These are phyloP conservation scores for Diaporthe citri DNA, from an alignment of 2,329 filamentous ascomycete genomes.

Conservation along the genomic window DNA sequence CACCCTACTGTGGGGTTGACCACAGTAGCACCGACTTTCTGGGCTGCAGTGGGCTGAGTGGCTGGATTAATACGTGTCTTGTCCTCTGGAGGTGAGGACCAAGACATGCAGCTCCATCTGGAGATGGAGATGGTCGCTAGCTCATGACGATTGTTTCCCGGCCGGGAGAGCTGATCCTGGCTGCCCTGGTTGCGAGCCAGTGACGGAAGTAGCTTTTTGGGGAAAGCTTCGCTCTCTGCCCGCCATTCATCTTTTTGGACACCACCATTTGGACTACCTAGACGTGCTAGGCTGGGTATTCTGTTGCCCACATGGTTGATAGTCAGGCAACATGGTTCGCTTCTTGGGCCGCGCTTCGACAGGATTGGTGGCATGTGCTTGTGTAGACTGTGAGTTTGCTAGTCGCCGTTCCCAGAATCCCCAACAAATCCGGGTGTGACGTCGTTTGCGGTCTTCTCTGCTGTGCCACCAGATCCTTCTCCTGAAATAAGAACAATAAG, in stretches of 20 bases:
- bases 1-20: not conserved
- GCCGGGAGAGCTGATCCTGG: not conserved
- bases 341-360: not conserved
- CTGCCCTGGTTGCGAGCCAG: not conserved
- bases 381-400: not conserved
- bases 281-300: not conserved
- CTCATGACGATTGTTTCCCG: constrained; percentile 28
- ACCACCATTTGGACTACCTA: not conserved
- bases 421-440: constrained; percentile 29
- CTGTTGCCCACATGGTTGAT: not conserved
- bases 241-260: not conserved
- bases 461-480: constrained; percentile 23
- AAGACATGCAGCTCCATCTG: not conserved
- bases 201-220: constrained; percentile 18
- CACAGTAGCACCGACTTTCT: not conserved
- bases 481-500: constrained; percentile 27
- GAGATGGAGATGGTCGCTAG: constrained; percentile 22
- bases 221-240: constrained; percentile 8
- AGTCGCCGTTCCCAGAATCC: constrained; percentile 1
- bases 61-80: not conserved
- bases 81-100: not conserved
- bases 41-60: not conserved
- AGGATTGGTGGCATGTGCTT: not conserved
- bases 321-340: not conserved
- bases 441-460: constrained; percentile 19